Percentiles rank a stretch among this genome's conserved stretches.
Evolutionary conservation across 2,329 filamentous ascomycete species (phyloP).

Genomic region (Curvularia eragrostidis): DNA sequence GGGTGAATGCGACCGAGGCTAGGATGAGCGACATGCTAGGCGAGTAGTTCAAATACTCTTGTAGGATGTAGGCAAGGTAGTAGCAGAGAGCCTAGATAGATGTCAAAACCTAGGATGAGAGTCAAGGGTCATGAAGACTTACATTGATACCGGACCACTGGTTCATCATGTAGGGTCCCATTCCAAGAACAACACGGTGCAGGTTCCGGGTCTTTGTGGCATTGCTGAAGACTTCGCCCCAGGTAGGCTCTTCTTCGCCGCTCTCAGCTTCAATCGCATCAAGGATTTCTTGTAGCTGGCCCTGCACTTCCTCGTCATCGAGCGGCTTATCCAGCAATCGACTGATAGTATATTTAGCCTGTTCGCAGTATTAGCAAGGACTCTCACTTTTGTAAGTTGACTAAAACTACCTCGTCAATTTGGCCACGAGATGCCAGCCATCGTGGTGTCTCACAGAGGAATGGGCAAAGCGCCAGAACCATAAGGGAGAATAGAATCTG

Average conservation of each 20-base stretch:
- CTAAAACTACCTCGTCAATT: slow-evolving; percentile 29
- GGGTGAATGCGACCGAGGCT: slow-evolving; percentile 53
- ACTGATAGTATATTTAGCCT: slow-evolving; percentile 32
- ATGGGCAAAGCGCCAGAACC: slow-evolving; percentile 57
- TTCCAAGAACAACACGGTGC: slow-evolving; percentile 47
- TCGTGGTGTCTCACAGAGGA: slow-evolving; percentile 51
- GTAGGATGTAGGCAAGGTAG: slow-evolving; percentile 50
- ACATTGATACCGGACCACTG: slow-evolving; percentile 45
- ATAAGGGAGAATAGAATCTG: slow-evolving; percentile 64
- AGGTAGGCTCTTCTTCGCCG: slow-evolving; percentile 41
- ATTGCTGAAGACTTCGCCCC: slow-evolving; percentile 48
- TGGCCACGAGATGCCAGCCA: slow-evolving; percentile 42
- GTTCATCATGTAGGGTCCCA: slow-evolving; percentile 52
- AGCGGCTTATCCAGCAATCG: slow-evolving; percentile 43
- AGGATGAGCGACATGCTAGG: slow-evolving; percentile 38
- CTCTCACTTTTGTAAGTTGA: neutral
- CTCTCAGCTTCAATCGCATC: slow-evolving; percentile 42
- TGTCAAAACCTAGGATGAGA: neutral
- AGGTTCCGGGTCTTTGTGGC: slow-evolving; percentile 46
- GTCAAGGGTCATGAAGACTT: neutral
- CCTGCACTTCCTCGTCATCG: slow-evolving; percentile 42
- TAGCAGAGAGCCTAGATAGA: slow-evolving; percentile 37
- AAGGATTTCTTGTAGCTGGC: slow-evolving; percentile 47
- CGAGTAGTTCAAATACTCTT: slow-evolving; percentile 44
- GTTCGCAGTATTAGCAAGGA: neutral